These are phyloP conservation scores for Leucogyrophana mollusca DNA, from an alignment of 768 basidiomycete species.

Conservation along the genomic window DNA sequence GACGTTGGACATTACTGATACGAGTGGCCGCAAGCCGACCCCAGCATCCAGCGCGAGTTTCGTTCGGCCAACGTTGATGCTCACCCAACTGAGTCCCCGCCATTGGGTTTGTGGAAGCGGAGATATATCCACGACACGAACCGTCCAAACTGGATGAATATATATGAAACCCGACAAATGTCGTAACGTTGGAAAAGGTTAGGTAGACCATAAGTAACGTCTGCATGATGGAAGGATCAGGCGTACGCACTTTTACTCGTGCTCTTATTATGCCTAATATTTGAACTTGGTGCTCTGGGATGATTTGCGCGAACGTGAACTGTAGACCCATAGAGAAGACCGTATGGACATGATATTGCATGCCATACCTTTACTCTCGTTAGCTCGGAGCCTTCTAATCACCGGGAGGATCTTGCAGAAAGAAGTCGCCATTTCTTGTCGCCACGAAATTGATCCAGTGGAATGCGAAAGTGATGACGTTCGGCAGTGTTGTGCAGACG, in stretches of 20 bases:
- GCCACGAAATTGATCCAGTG: conserved; percentile 85
- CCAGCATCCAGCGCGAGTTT: too few relatives aligned
- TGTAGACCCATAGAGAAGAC: conserved; percentile 85
- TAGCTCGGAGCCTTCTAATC: conserved; percentile 8
- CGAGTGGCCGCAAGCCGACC: too few relatives aligned
- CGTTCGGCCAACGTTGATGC: too few relatives aligned
- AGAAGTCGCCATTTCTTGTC: conserved; percentile 67
- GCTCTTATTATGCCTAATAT: conserved; percentile 80
- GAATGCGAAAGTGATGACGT: conserved; percentile 84
- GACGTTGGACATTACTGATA: too few relatives aligned
- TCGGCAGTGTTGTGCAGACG: conserved; percentile 75
- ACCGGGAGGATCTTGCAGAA: conserved; percentile 58
- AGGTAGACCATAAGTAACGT: conserved; percentile 93
- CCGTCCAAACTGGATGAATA: conserved; percentile 99
- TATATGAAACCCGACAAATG: conserved; percentile 81
- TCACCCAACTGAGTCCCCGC: conserved; percentile 59
- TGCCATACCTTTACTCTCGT: conserved; percentile 64
- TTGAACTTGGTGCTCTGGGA: conserved; percentile 98
- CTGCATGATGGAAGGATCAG: conserved; percentile 38
- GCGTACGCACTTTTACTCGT: conserved; percentile 86
- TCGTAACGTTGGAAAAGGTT: conserved; percentile 83
- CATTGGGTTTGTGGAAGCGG: conserved; percentile 92
- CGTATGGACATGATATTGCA: conserved; percentile 91
- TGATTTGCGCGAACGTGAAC: conserved; percentile 96
- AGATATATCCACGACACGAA: conserved; percentile 94